These are phyloP conservation scores for Lepidium africanum DNA, from an alignment of 345 rosid genomes.

Conservation along the genomic window DNA sequence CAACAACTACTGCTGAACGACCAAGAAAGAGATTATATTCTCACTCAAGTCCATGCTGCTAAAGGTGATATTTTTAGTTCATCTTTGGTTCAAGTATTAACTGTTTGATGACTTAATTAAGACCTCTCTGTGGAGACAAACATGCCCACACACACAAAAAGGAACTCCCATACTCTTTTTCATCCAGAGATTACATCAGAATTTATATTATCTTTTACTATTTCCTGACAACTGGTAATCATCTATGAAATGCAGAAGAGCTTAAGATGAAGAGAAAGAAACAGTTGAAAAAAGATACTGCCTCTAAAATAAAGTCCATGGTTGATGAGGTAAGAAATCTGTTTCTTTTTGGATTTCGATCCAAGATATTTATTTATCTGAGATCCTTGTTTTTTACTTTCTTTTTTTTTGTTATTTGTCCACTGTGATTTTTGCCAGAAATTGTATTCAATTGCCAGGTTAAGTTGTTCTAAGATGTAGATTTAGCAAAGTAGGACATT, in stretches of 20 bases:
- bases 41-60: slow-evolving; percentile 77
- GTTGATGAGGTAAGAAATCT: slow-evolving; percentile 75
- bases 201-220: background rate
- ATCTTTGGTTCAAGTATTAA: background rate
- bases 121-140: background rate
- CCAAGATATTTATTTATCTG: background rate
- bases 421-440: background rate
- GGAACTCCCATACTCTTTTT: background rate
- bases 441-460: background rate
- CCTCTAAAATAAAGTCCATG: slow-evolving; percentile 78
- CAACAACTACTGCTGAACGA: slow-evolving; percentile 73
- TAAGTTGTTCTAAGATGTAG: background rate
- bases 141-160: background rate
- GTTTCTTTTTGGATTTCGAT: background rate
- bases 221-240: slow-evolving; percentile 6
- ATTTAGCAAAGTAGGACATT: background rate
- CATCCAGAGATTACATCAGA: background rate
- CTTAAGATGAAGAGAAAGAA: slow-evolving; percentile 89
- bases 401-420: background rate
- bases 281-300: slow-evolving; percentile 91
- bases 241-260: slow-evolving; percentile 60
- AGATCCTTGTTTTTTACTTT: background rate
- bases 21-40: slow-evolving; percentile 88
- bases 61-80: slow-evolving; percentile 46
- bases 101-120: background rate